Conservation (phyloP, 352 stramenopile genomes). For the Phytophthora hibernalis region DNA sequence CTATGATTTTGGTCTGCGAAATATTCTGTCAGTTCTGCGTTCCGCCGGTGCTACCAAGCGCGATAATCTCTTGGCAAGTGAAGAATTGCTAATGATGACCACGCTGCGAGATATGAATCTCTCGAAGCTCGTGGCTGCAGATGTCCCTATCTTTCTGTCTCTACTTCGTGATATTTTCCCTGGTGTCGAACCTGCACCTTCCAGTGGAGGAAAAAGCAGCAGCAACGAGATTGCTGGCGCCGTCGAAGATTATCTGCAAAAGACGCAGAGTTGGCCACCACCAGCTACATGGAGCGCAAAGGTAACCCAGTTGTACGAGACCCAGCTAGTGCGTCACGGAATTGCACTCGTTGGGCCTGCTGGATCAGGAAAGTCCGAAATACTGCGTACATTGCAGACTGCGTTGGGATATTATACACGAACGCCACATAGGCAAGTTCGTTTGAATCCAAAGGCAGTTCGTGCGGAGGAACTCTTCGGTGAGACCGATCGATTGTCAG, state of each 20-base stretch:
- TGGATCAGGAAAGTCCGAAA: conserved; percentile 81
- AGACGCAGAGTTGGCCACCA: conserved; percentile 42
- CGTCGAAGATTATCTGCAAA: conserved; percentile 77
- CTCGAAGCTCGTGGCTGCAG: conserved; percentile 92
- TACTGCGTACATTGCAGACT: conserved; percentile 73
- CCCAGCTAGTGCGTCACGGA: conserved; percentile 92
- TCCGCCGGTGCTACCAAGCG: conserved; percentile 96
- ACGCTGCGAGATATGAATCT: conserved; percentile 95
- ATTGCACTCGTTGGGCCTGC: conserved; percentile 92
- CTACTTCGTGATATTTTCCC: conserved; percentile 91
- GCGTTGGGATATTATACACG: conserved; percentile 64
- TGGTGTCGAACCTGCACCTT: conserved; percentile 53
- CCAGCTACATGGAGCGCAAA: conserved; percentile 84
- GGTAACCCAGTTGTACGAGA: conserved; percentile 94
- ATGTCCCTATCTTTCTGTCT: conserved; percentile 93
- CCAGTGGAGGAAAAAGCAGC: conserved; percentile 25
- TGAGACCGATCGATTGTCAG: conserved; percentile 78
- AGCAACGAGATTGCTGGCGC: conserved; percentile 81
- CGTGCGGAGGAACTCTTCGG: conserved; percentile 84
- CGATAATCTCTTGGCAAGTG: conserved; percentile 92
- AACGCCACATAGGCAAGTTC: conserved; percentile 76
- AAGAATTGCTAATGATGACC: conserved; percentile 95
- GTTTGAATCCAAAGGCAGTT: conserved; percentile 88
- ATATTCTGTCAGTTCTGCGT: conserved; percentile 96
- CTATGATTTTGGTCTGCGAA: conserved; percentile 95